Conservation (phyloP, 2,329 filamentous ascomycete genomes). For the Blumeria hordei region DNA sequence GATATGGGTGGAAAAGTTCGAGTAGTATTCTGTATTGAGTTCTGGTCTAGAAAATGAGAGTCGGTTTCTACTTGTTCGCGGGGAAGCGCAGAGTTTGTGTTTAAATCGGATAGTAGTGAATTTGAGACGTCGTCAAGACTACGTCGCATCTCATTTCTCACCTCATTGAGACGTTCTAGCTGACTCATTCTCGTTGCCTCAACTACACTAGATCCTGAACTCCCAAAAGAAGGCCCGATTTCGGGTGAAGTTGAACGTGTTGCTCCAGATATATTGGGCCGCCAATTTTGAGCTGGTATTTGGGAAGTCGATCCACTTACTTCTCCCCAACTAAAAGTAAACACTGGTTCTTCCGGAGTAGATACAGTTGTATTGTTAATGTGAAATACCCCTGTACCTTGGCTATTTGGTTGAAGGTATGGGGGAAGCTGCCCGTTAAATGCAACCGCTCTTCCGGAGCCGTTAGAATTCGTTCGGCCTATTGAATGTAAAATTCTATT, state of each 20-base stretch:
- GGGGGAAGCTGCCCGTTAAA: neutral
- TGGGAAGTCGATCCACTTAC: neutral
- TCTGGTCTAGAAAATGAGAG: neutral
- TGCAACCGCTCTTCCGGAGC: slow-evolving; percentile 7
- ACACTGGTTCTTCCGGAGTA: no score
- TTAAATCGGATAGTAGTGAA: neutral
- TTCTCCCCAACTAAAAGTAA: no score
- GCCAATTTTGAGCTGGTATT: neutral
- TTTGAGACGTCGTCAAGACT: neutral
- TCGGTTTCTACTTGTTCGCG: neutral
- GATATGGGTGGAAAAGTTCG: neutral
- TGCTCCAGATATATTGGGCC: neutral
- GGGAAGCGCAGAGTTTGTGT: neutral
- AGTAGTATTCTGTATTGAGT: neutral
- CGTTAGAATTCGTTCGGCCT: slow-evolving; percentile 8
- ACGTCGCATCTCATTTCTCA: neutral
- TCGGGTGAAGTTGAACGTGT: neutral
- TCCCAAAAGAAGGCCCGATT: neutral
- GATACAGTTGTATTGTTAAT: no score
- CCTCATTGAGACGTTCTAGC: neutral
- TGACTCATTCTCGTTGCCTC: neutral
- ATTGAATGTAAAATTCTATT: slow-evolving; percentile 5
- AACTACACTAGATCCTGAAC: neutral
- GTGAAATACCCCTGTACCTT: no score
- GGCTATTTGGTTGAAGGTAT: neutral